phyloP scores from a whole-genome alignment of 2,329 filamentous ascomycete genomes.

The Fusarium denticulatum region DNA sequence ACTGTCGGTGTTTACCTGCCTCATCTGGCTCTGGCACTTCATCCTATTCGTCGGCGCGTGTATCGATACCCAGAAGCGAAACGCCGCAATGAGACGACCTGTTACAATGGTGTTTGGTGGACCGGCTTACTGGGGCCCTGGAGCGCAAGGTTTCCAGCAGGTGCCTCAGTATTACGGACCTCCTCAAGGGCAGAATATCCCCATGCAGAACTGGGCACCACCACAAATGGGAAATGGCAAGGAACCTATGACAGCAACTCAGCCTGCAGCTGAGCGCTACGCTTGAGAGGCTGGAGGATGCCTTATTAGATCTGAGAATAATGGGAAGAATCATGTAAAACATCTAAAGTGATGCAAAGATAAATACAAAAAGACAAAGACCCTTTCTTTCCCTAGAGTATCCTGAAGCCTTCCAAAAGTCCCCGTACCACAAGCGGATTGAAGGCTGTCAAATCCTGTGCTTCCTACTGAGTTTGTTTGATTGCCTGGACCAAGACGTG shows the following conservation, averaged over 20 bases:
- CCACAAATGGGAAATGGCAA: slow-evolving; percentile 18
- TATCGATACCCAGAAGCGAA: slow-evolving; percentile 49
- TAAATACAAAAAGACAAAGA: neutral
- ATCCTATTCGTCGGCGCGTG: slow-evolving; percentile 54
- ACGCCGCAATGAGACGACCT: slow-evolving; percentile 36
- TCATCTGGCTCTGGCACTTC: slow-evolving; percentile 49
- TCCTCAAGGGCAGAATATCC: slow-evolving; percentile 30
- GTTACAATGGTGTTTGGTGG: slow-evolving; percentile 42
- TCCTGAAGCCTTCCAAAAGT: neutral
- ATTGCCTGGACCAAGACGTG: neutral
- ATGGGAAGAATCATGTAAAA: neutral
- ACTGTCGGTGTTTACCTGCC: slow-evolving; percentile 35
- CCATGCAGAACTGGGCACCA: slow-evolving; percentile 27
- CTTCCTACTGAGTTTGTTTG: accelerated
- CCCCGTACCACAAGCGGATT: no score
- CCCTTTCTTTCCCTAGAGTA: neutral
- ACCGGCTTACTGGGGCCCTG: slow-evolving; percentile 44
- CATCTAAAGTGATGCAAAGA: neutral
- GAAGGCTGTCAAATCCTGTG: neutral
- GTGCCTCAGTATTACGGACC: slow-evolving; percentile 37
- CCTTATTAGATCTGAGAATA: neutral
- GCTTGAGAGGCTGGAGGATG: neutral
- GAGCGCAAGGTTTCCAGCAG: slow-evolving; percentile 46
- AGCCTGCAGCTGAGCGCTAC: slow-evolving; percentile 15
- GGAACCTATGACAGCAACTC: slow-evolving; percentile 1